phyloP scores from a whole-genome alignment of 345 rosid species.

The Corchorus olitorius region DNA sequence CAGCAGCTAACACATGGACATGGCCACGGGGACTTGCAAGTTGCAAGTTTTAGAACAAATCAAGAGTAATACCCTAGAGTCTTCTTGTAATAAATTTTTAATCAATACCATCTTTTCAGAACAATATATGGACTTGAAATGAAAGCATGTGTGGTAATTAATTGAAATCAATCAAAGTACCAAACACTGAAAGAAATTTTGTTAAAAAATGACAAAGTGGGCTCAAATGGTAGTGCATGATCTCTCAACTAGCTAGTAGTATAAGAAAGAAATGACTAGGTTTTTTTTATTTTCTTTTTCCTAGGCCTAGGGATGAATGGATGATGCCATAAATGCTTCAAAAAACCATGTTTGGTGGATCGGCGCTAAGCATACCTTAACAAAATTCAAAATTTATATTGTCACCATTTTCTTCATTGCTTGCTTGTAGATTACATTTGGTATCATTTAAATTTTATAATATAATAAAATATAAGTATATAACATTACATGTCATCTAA shows the following conservation, averaged over 20 bases:
- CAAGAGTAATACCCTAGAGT: neutral
- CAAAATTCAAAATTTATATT: neutral
- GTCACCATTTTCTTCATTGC: neutral
- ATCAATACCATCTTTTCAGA: neutral
- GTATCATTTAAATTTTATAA: conserved; percentile 2
- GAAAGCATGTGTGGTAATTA: conserved; percentile 2
- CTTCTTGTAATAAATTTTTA: neutral
- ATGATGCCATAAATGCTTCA: conserved; percentile 6
- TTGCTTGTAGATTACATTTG: conserved; percentile 22
- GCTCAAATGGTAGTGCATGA: neutral
- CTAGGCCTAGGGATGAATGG: neutral
- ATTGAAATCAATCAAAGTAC: neutral
- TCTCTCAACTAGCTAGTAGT: neutral
- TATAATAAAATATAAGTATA: neutral
- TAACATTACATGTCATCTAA: neutral
- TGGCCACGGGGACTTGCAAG: neutral
- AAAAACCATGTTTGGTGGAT: conserved; percentile 19
- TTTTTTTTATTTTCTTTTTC: neutral
- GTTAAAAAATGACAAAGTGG: neutral
- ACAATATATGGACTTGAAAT: neutral
- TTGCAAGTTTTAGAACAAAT: no score
- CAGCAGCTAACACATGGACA: no score
- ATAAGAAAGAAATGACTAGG: neutral
- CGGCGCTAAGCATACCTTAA: neutral
- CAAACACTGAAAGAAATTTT: neutral